Base-by-base conservation (phyloP, 805 yeast species). In the Lipomyces kockii region DNA sequence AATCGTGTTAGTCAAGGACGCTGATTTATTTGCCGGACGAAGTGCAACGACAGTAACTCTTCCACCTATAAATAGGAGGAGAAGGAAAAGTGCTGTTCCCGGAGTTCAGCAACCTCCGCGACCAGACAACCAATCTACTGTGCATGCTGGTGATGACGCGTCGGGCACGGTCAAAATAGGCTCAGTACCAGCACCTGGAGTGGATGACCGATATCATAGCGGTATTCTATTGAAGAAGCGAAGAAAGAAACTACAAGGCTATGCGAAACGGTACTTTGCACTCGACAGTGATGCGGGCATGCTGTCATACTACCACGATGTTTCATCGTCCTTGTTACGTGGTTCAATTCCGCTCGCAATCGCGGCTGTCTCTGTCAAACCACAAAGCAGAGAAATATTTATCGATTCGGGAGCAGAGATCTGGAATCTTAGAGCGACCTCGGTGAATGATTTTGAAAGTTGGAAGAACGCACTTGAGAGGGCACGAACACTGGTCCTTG, bases 331-430 rank as follows among this genome's bases (percentile, higher is more conserved):
- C 73, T 87, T 87, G 71, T 83, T 91, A 59, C 84, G 98, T 65
- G 99, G 99, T 65, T 92, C 91, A 74, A 92, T 95, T 91, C 96
- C 94, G 49, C 86, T 95, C 60, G 86, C 85, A 62, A 84, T 89
- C 59, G 87, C 97, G 2, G 90, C 90, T n/a, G 87, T 95, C 1
- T 86, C 93, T 65, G 97, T 97, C 0, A 89, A 89, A 73, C 82
- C 86, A 32, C 84, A 85, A 65, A 85, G 86, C 29, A 80, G 85
- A 62, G 89, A 90, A 74, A 87, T 95, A 55, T 87, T 89, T 58
- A 84, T 95, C 66, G 98, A 95, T 77, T 92, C 98, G 0, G 98
- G 98, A 2, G 88, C 94, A 87, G 98, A 94, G 76, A 87, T 90
- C 9, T 94, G 98, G 98, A 87, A 86, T 51, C 81, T 94, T 68